Percentiles rank a stretch among this genome's conserved stretches.
Evolutionary conservation across 2,329 filamentous ascomycete species (phyloP).

Genomic region (Aotearoamyces nothofagi): DNA sequence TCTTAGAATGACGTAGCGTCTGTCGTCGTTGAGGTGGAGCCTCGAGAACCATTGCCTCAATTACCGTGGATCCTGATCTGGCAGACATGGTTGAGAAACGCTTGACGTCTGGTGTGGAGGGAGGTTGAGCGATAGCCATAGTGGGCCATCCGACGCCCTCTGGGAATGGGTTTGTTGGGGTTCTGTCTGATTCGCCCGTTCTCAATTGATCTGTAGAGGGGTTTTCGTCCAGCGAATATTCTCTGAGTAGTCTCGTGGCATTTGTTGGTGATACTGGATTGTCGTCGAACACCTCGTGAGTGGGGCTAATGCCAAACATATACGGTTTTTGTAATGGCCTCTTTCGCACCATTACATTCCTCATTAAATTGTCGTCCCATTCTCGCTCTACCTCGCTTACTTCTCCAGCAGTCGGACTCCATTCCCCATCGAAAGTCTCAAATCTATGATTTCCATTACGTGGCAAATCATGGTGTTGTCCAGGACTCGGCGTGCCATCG

Average conservation of each 20-base stretch:
- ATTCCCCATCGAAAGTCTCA: conserved; percentile 42
- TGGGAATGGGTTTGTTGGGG: conserved; percentile 8
- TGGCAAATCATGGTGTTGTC: conserved; percentile 12
- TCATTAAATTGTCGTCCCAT: conserved; percentile 37
- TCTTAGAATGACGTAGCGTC: conserved; percentile 46
- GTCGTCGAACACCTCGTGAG: conserved; percentile 29
- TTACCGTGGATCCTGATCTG: conserved; percentile 38
- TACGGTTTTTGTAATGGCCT: conserved; percentile 8
- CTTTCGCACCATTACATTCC: conserved; percentile 38
- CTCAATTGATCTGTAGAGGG: too few species aligned
- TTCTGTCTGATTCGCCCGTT: conserved; percentile 7
- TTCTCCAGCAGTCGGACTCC: conserved; percentile 24
- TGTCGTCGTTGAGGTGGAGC: conserved; percentile 28
- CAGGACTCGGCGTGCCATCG: conserved; percentile 18
- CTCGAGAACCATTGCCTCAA: conserved; percentile 43
- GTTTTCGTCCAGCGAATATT: conserved; percentile 14
- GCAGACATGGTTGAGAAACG: conserved; percentile 39
- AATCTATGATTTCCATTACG: conserved; percentile 19
- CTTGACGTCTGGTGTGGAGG: conserved; percentile 22
- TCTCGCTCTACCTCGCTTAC: conserved; percentile 33
- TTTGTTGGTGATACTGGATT: conserved; percentile 32
- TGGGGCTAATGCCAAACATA: conserved; percentile 14
- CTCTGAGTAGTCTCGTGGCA: conserved; percentile 27
- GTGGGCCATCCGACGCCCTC: conserved; percentile 8
- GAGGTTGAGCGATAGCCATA: conserved; percentile 9